Evolutionary conservation across 306 rosid species (phyloP), one percentile per base, ranked within the genome.

Genomic region (Rosa chinensis): DNA sequence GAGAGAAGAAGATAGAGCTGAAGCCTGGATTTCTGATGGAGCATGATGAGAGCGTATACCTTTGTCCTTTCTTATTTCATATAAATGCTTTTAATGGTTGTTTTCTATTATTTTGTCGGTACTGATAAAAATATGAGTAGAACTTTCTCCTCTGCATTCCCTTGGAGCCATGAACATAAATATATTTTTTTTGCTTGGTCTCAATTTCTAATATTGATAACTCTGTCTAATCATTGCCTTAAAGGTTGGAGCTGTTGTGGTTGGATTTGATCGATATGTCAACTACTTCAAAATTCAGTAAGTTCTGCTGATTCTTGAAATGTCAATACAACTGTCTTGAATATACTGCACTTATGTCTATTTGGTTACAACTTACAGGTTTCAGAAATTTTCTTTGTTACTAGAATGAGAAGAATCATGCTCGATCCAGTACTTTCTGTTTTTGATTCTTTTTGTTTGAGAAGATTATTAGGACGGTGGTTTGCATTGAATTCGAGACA

Each of bases 241-340:
- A 61, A 77, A 95, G 99, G 98, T 95, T 78, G 99, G 98, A 77
- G 99, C 99, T 48, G 97, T 95, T 44, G 99, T 95, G 69, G 99
- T 95, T 81, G 99, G 99, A 59, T 95, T 95, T 83, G 99, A 95
- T 89, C 98, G 99, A 79, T 87, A 90, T 83, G 86, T 95, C 91
- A 95, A 95, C 92, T 95, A 95, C 93, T 91, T 91, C 83, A 95
- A 95, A 90, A 63, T 91, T 86, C 99, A 95, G 99, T 95, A 88
- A 93, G 99, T 80, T 81, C 64, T 84, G 80, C 35, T 53, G 18
- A 59, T 61, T 61, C 40, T 32, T 14, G 56, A 35, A 37, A 43
- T 72, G 64, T 50, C 64, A 16, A 11, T 59, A 28, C 45, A 35
- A 48, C 18, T 61, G 61, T 78, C 42, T 12, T 78, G 45, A 55